Conservation (phyloP, 139 green algal genomes). For the Yamagishiella unicocca region DNA sequence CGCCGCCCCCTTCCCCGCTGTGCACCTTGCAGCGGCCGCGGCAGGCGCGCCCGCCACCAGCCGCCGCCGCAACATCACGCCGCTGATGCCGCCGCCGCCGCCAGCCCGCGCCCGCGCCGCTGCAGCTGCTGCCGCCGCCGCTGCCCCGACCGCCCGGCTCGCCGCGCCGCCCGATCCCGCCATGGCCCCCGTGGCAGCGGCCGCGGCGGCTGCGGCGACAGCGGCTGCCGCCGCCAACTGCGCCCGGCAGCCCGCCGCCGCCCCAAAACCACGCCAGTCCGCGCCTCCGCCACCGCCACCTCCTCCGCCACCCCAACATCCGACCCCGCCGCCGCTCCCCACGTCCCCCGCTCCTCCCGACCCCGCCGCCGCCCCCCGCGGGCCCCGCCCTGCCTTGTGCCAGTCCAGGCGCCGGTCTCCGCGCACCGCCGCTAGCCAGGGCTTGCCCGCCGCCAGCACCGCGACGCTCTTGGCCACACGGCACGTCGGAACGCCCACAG, state of each 20-base stretch:
- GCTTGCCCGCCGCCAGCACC: slow-evolving; percentile 45
- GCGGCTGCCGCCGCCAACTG: neutral
- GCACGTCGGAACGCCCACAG: slow-evolving; percentile 17
- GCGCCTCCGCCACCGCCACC: neutral
- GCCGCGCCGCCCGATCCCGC: neutral
- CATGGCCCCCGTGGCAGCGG: neutral
- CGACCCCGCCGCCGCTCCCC: too few relatives aligned
- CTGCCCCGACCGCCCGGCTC: neutral
- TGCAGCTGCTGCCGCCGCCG: neutral
- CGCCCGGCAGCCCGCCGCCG: neutral
- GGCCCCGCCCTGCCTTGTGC: slow-evolving; percentile 58
- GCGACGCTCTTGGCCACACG: slow-evolving; percentile 55
- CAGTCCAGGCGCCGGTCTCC: slow-evolving; percentile 54
- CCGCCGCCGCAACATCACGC: neutral
- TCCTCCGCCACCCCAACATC: neutral
- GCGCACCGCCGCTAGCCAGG: slow-evolving; percentile 50
- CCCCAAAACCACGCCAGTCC: neutral
- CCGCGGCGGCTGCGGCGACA: neutral
- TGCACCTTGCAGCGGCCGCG: neutral
- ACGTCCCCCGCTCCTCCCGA: neutral
- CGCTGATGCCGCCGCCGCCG: neutral
- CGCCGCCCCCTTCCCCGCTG: too few relatives aligned
- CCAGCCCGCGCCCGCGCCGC: neutral
- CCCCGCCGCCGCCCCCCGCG: neutral
- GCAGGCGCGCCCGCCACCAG: neutral